A percentile compares a stretch with the other conserved stretches of the same genome.
These are phyloP conservation scores for Trichoderma sp. DNA, from an alignment of 2,329 filamentous ascomycete species.

Conservation along the genomic window DNA sequence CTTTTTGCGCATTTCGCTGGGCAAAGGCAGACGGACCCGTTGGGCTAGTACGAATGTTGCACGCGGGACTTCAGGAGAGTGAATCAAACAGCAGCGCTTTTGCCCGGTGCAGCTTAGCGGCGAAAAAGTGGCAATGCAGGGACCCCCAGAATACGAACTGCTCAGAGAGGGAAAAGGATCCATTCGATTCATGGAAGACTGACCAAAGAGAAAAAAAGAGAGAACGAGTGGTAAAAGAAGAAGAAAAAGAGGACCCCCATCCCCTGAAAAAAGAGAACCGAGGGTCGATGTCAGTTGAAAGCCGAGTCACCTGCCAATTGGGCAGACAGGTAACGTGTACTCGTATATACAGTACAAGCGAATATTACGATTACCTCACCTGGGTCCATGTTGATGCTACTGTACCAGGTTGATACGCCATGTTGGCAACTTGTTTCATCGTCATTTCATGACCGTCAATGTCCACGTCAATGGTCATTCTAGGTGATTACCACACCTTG, in stretches of 20 bases:
- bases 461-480: too few relatives aligned
- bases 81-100: neutral
- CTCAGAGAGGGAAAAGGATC: neutral
- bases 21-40: neutral
- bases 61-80: neutral
- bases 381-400: neutral
- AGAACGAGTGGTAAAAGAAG: neutral
- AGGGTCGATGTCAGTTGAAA: neutral
- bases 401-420: neutral
- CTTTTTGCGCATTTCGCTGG: neutral
- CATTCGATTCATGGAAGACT: neutral
- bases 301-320: neutral
- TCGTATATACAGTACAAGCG: neutral
- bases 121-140: constrained; percentile 1
- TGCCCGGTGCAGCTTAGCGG: constrained; percentile 1
- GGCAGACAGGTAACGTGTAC: neutral
- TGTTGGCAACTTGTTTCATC: neutral
- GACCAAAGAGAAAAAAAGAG: neutral
- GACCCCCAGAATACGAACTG: constrained; percentile 1
- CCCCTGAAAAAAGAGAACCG: neutral
- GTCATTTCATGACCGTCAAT: neutral
- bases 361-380: neutral
- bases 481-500: too few relatives aligned
- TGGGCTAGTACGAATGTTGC: neutral
- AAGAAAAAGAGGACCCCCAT: neutral